Conservation (phyloP, 768 basidiomycete species). For the Amanita exitialis region DNA sequence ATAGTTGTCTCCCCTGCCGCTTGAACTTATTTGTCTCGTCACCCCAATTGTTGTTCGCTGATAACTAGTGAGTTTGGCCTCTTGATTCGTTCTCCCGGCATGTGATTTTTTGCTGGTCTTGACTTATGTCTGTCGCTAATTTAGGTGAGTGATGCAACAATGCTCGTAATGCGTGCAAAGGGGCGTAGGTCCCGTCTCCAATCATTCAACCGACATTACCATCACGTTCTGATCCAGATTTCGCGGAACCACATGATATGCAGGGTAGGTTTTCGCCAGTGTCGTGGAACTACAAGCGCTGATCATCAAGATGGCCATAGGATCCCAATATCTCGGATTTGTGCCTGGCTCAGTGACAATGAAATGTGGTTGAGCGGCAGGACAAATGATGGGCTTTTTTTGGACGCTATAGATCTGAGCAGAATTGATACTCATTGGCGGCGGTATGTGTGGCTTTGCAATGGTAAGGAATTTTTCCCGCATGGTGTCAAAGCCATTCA, state of each 20-base stretch:
- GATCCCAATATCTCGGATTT: constrained; percentile 52
- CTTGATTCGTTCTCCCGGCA: background rate
- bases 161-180: too few relatives aligned
- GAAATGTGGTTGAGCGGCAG: background rate
- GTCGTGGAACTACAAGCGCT: background rate
- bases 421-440: background rate
- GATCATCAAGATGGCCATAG: constrained; percentile 20
- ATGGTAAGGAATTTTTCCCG: background rate
- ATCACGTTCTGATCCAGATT: too few relatives aligned
- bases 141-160: too few relatives aligned
- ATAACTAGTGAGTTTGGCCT: too few relatives aligned
- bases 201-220: too few relatives aligned
- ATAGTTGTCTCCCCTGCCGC: too few relatives aligned
- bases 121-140: too few relatives aligned
- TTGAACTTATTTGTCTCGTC: too few relatives aligned
- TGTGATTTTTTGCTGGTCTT: too few relatives aligned
- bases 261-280: constrained; percentile 29
- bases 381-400: constrained; percentile 8
- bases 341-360: constrained; percentile 69
- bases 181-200: too few relatives aligned
- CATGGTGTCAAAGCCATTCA: background rate
- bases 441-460: background rate
- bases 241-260: constrained; percentile 25
- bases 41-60: too few relatives aligned
- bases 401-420: background rate